phyloP scores from a whole-genome alignment of 2,329 filamentous ascomycete species.

The Epichloe sylvatica region DNA sequence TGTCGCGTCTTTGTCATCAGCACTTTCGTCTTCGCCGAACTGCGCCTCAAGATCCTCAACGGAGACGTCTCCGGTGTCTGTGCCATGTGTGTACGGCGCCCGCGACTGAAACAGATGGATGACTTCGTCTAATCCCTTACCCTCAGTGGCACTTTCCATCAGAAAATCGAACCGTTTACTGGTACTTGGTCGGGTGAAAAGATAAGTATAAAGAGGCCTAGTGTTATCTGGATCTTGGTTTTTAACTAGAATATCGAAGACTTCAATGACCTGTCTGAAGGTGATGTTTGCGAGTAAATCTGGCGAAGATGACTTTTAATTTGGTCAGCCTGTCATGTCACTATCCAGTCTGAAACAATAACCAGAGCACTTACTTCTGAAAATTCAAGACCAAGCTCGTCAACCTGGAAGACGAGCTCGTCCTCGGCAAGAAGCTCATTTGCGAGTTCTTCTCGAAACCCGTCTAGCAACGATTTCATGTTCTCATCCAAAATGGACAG shows the following conservation, averaged over 20 bases:
- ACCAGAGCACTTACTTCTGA: constrained; percentile 28
- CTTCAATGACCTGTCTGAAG: constrained; percentile 26
- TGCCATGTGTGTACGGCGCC: background rate
- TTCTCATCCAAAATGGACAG: constrained; percentile 27
- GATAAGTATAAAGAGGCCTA: constrained; percentile 27
- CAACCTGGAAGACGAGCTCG: constrained; percentile 36
- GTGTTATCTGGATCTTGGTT: constrained; percentile 28
- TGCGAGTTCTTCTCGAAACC: constrained; percentile 31
- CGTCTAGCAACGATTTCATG: constrained; percentile 30
- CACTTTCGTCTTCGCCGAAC: constrained; percentile 14
- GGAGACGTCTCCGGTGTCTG: background rate
- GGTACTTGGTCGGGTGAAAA: constrained; percentile 26
- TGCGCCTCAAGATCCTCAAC: constrained; percentile 1
- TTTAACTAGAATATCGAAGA: constrained; percentile 29
- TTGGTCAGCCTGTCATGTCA: constrained; percentile 13
- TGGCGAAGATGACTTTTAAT: constrained; percentile 20
- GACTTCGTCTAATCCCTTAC: constrained; percentile 28
- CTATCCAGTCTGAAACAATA: background rate
- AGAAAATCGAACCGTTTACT: constrained; percentile 26
- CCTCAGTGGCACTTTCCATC: constrained; percentile 27
- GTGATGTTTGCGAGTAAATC: constrained; percentile 24
- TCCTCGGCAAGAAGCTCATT: constrained; percentile 32
- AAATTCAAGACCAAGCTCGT: constrained; percentile 39
- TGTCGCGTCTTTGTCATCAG: constrained; percentile 4
- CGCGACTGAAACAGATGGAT: constrained; percentile 24